Percentiles rank a stretch among this genome's conserved stretches.
These are phyloP conservation scores for Neurospora sp. DNA, from an alignment of 495 filamentous ascomycete genomes.

Conservation along the genomic window DNA sequence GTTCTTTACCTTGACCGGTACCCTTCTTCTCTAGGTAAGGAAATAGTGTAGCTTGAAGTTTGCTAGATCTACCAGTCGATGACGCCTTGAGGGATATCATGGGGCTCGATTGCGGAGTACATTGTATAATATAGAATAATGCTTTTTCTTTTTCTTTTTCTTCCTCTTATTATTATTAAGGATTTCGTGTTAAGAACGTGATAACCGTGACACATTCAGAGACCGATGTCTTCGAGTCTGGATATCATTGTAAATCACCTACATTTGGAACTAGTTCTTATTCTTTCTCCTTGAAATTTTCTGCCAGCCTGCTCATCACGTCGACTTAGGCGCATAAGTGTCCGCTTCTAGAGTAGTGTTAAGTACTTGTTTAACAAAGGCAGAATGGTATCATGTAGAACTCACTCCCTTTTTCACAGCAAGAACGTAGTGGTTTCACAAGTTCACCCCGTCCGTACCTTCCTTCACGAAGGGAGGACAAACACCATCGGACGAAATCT, in stretches of 20 bases:
- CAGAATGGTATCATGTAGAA: not conserved
- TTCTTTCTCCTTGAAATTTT: not conserved
- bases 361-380: not conserved
- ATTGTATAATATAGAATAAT: not conserved
- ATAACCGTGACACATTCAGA: not conserved
- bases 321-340: not conserved
- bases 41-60: not conserved
- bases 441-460: not conserved
- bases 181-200: not conserved
- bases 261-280: not conserved
- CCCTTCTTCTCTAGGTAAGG: conserved; percentile 45
- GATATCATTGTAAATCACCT: not conserved
- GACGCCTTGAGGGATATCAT: too few relatives aligned
- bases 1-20: conserved; percentile 54
- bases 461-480: not conserved
- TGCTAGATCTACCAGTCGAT: not conserved
- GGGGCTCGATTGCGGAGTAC: not conserved
- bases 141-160: not conserved
- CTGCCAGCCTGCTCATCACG: not conserved
- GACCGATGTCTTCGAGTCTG: not conserved
- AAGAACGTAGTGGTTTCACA: not conserved
- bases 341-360: not conserved
- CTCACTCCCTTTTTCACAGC: not conserved
- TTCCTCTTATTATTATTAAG: too few relatives aligned
- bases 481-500: not conserved